Percentiles rank a stretch among this genome's conserved stretches.
Conservation (phyloP, 805 yeast species). For the Huiozyma naganishii region DNA sequence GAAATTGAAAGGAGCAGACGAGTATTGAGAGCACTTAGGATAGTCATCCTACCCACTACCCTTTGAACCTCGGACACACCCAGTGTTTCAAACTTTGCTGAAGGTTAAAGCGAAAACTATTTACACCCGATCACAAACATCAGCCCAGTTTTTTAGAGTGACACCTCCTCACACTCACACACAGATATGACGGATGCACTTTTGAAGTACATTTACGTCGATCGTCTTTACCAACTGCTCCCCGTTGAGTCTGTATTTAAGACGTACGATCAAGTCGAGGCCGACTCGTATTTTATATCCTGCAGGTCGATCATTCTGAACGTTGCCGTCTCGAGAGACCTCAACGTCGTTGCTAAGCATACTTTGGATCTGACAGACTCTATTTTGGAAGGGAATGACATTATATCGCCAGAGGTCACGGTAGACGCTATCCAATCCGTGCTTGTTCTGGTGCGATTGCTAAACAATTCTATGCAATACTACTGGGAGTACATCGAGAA, state of each 20-base stretch:
- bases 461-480: constrained; percentile 32
- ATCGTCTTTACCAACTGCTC: constrained; percentile 16
- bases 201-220: constrained; percentile 14
- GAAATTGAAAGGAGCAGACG: no score
- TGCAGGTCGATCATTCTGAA: constrained; percentile 19
- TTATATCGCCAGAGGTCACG: constrained; percentile 6
- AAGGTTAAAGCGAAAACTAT: no score
- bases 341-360: constrained; percentile 10
- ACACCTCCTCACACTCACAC: no score
- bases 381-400: constrained; percentile 10
- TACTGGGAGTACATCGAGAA: constrained; percentile 28
- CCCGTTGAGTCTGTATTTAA: constrained; percentile 16
- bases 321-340: constrained; percentile 14
- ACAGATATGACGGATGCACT: constrained; percentile 2
- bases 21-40: no score
- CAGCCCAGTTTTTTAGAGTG: no score
- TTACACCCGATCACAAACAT: no score
- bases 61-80: no score
- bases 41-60: no score
- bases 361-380: constrained; percentile 12
- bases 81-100: no score
- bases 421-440: constrained; percentile 17
- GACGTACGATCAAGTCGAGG: constrained; percentile 18
- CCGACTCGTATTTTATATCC: constrained; percentile 13
- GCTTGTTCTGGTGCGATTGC: constrained; percentile 28